phyloP scores from a whole-genome alignment of 768 basidiomycete genomes.

The Collybia sp. region DNA sequence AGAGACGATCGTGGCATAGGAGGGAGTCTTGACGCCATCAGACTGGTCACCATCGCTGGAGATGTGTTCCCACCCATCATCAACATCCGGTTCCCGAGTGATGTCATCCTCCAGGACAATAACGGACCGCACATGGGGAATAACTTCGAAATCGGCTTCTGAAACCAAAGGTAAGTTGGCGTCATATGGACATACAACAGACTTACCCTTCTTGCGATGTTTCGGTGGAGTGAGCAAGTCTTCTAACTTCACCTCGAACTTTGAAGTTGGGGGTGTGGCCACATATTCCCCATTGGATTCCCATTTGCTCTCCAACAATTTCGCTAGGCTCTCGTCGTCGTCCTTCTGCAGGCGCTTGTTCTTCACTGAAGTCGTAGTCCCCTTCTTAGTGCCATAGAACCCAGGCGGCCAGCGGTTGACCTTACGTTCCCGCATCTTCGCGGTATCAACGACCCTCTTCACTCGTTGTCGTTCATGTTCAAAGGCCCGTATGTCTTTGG shows the following conservation, averaged over 20 bases:
- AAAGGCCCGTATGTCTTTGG: constrained; percentile 40
- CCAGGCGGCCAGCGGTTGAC: constrained; percentile 7
- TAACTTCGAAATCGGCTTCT: constrained; percentile 54
- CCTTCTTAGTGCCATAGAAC: neutral
- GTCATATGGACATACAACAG: constrained; percentile 6
- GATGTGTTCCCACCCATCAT: constrained; percentile 61
- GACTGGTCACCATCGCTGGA: constrained; percentile 34
- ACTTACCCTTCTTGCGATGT: constrained; percentile 39
- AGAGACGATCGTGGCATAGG: constrained; percentile 35
- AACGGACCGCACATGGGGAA: constrained; percentile 49
- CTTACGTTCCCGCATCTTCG: constrained; percentile 31
- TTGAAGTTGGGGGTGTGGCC: constrained; percentile 5
- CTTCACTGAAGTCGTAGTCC: neutral
- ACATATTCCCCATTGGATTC: neutral
- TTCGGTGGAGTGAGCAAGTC: constrained; percentile 27
- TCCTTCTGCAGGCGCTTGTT: constrained; percentile 12
- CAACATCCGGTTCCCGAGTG: constrained; percentile 33
- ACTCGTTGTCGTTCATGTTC: constrained; percentile 45
- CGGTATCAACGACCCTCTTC: constrained; percentile 38
- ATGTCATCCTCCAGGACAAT: constrained; percentile 51
- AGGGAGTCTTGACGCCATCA: constrained; percentile 17
- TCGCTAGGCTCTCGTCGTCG: neutral
- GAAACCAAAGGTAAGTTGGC: constrained; percentile 1
- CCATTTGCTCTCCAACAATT: too few species aligned
- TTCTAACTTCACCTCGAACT: constrained; percentile 9